A percentile compares a stretch with the other conserved stretches of the same genome.
Conservation (phyloP, 805 yeast genomes). For the Candida silvicultrix region DNA sequence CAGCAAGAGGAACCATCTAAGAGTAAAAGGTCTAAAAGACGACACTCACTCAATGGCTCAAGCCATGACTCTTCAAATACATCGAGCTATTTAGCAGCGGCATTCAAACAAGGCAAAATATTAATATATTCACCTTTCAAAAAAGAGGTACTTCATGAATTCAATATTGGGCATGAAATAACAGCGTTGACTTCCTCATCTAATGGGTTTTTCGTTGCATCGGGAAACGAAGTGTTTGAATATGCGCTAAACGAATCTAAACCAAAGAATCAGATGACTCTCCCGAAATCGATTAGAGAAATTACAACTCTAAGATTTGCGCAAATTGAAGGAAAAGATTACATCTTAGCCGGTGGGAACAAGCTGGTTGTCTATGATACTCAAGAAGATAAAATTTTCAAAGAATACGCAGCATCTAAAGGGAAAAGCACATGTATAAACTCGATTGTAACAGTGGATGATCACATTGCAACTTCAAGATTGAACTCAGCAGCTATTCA, state of each 20-base stretch:
- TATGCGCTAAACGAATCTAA: constrained; percentile 13
- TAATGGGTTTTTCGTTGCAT: constrained; percentile 24
- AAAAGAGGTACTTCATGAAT: constrained; percentile 31
- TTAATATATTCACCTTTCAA: constrained; percentile 37
- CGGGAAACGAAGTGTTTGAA: constrained; percentile 15
- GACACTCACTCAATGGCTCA: constrained; percentile 8
- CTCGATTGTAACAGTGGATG: background rate
- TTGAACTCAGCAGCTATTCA: background rate
- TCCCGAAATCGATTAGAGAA: constrained; percentile 8
- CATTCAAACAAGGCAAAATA: constrained; percentile 31
- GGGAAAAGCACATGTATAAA: background rate
- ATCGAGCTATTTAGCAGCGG: constrained; percentile 25
- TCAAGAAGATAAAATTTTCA: background rate
- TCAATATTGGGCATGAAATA: constrained; percentile 23
- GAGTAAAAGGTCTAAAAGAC: constrained; percentile 22
- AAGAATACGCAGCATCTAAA: background rate
- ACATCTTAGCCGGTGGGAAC: background rate
- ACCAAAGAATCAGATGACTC: constrained; percentile 2
- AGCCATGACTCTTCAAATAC: constrained; percentile 16
- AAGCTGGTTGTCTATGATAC: background rate
- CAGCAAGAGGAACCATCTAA: constrained; percentile 9
- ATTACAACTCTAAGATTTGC: background rate
- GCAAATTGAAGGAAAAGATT: background rate
- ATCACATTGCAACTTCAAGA: background rate
- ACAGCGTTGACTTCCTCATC: constrained; percentile 20